Conservation (phyloP, 192 early-diverging fungal species). For the Funneliformis mosseae region DNA sequence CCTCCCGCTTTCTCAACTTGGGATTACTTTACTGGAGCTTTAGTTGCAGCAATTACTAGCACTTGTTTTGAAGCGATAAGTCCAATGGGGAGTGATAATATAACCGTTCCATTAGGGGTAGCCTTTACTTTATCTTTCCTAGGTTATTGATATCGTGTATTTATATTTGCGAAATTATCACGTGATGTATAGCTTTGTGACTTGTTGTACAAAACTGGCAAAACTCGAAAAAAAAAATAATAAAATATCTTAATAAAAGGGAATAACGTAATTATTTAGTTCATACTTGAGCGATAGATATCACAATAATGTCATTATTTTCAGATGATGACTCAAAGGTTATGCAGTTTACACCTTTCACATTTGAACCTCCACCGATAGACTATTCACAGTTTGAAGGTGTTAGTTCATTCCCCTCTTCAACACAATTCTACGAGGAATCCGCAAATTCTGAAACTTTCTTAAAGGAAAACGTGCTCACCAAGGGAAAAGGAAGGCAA, state of each 20-base stretch:
- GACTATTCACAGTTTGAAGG: not conserved
- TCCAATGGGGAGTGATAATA: slow-evolving; percentile 37
- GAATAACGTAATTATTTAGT: not conserved
- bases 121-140: not conserved
- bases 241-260: too few relatives aligned
- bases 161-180: too few relatives aligned
- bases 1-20: not conserved
- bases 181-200: too few relatives aligned
- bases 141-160: slow-evolving; percentile 8
- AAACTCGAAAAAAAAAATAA: too few relatives aligned
- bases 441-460: not conserved
- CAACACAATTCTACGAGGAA: not conserved
- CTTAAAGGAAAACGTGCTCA: not conserved
- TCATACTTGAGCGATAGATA: not conserved
- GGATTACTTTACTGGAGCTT: slow-evolving; percentile 25
- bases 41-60: slow-evolving; percentile 15
- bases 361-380: not conserved
- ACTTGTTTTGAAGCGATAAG: slow-evolving; percentile 35
- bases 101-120: slow-evolving; percentile 36
- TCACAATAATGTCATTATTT: not conserved
- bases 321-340: not conserved
- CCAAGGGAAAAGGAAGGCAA: not conserved
- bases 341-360: not conserved
- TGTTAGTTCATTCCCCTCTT: not conserved
- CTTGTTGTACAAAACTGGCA: too few relatives aligned